Evolutionary conservation across 306 rosid species (phyloP).

Genomic region (Cicer pinnatifidum): DNA sequence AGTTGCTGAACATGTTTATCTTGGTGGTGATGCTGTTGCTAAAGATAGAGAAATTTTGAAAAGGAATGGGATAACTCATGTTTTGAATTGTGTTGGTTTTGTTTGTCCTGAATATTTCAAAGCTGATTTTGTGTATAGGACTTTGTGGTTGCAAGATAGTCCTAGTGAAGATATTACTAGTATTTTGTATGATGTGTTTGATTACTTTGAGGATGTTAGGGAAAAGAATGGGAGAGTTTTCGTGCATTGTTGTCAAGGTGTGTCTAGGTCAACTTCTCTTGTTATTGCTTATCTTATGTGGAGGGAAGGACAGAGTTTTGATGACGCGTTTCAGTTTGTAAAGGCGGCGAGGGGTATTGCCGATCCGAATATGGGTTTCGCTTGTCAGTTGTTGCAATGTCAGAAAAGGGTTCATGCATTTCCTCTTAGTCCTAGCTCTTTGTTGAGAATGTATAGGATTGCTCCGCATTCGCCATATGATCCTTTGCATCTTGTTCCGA

Average conservation of each 20-base stretch:
- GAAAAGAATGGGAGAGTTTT: conserved; percentile 89
- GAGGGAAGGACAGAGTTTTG: conserved; percentile 99
- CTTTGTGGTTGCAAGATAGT: conserved; percentile 97
- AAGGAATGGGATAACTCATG: conserved; percentile 87
- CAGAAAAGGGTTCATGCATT: conserved; percentile 97
- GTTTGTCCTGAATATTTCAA: conserved; percentile 95
- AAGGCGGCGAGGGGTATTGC: conserved; percentile 99
- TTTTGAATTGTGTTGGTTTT: conserved; percentile 95
- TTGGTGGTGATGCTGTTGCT: conserved; percentile 99
- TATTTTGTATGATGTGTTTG: conserved; percentile 91
- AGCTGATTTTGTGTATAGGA: conserved; percentile 87
- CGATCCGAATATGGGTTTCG: conserved; percentile 99
- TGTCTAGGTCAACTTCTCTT: conserved; percentile 93
- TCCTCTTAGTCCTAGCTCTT: conserved; percentile 98
- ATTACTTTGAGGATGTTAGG: conserved; percentile 98
- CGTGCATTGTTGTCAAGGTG: conserved; percentile 99
- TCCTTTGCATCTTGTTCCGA: conserved; percentile 97
- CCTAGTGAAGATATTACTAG: conserved; percentile 98
- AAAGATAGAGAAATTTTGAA: conserved; percentile 84
- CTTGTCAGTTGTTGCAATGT: conserved; percentile 95
- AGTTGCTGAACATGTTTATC: conserved; percentile 91
- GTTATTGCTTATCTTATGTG: conserved; percentile 99
- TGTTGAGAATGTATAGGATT: conserved; percentile 88
- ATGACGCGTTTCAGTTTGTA: conserved; percentile 98
- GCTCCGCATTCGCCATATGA: conserved; percentile 97